Percentiles rank a stretch among this genome's conserved stretches.
phyloP scores from a whole-genome alignment of 495 filamentous ascomycete genomes.

The Daldinia concentrica region DNA sequence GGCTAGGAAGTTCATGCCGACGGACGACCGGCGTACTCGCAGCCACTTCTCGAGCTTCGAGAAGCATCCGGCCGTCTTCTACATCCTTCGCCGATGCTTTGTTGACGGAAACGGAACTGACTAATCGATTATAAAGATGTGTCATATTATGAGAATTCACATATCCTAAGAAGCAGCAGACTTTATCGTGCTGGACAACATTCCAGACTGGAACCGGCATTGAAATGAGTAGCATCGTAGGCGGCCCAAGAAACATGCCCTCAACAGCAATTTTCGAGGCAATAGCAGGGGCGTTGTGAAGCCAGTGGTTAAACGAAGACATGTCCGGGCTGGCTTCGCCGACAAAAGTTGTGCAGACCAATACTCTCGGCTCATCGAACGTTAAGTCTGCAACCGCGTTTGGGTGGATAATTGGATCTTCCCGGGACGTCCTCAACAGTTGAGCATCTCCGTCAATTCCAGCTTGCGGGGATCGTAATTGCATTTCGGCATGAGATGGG shows the following conservation, averaged over 20 bases:
- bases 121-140: slow-evolving; percentile 62
- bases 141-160: slow-evolving; percentile 67
- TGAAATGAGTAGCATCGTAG: slow-evolving; percentile 65
- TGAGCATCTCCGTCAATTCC: slow-evolving; percentile 51
- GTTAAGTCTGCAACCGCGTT: slow-evolving; percentile 57
- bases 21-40: slow-evolving; percentile 44
- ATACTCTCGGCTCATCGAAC: slow-evolving; percentile 62
- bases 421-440: slow-evolving; percentile 43
- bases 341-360: slow-evolving; percentile 66
- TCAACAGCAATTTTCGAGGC: slow-evolving; percentile 64
- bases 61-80: slow-evolving; percentile 60
- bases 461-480: slow-evolving; percentile 54
- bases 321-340: slow-evolving; percentile 66
- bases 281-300: slow-evolving; percentile 58
- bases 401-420: slow-evolving; percentile 51
- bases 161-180: slow-evolving; percentile 64
- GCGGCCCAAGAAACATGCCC: slow-evolving; percentile 67
- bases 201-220: slow-evolving; percentile 66
- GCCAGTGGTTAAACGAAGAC: slow-evolving; percentile 66
- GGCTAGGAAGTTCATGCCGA: slow-evolving; percentile 40
- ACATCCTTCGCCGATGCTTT: slow-evolving; percentile 55
- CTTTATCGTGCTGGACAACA: slow-evolving; percentile 65
- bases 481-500: slow-evolving; percentile 44
- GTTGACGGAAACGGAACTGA: slow-evolving; percentile 52
- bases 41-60: slow-evolving; percentile 54